Percentiles rank a stretch among this genome's conserved stretches.
Evolutionary conservation across 1,139 yeast species (phyloP).

Genomic region (Fermentozyma sake): DNA sequence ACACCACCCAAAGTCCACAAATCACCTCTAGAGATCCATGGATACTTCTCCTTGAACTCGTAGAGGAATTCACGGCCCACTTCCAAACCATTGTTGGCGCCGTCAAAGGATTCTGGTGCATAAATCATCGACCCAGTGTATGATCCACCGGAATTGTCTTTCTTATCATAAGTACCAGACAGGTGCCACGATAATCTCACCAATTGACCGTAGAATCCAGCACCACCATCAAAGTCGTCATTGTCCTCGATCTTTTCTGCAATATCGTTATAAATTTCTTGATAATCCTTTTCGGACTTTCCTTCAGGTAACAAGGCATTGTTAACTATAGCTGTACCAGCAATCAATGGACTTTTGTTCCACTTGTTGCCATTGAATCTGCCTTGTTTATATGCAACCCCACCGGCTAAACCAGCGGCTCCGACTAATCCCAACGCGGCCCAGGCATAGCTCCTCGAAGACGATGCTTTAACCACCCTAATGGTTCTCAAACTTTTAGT

Average conservation of each 20-base stretch:
- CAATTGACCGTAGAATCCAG: conserved; percentile 61
- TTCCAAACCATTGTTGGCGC: conserved; percentile 71
- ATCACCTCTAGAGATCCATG: conserved; percentile 85
- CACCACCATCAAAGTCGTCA: conserved; percentile 71
- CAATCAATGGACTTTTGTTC: conserved; percentile 15
- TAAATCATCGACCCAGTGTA: conserved; percentile 81
- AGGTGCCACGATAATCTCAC: conserved; percentile 76
- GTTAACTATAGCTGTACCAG: conserved; percentile 18
- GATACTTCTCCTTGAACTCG: conserved; percentile 56
- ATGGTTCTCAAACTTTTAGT: no score
- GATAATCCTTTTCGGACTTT: conserved; percentile 54
- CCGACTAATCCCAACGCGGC: no score
- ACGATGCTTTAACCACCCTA: no score
- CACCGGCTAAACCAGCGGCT: no score
- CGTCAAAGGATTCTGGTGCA: conserved; percentile 60
- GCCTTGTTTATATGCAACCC: conserved; percentile 6
- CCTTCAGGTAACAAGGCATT: conserved; percentile 18
- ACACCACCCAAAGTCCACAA: conserved; percentile 88
- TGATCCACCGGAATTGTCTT: conserved; percentile 67
- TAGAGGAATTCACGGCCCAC: conserved; percentile 62
- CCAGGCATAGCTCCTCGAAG: no score
- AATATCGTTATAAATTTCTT: conserved; percentile 75
- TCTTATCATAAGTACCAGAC: conserved; percentile 63
- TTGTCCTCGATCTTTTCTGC: conserved; percentile 69
- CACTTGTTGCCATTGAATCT: no score